phyloP scores from a whole-genome alignment of 495 filamentous ascomycete species.

The Cercophora newfieldiana region DNA sequence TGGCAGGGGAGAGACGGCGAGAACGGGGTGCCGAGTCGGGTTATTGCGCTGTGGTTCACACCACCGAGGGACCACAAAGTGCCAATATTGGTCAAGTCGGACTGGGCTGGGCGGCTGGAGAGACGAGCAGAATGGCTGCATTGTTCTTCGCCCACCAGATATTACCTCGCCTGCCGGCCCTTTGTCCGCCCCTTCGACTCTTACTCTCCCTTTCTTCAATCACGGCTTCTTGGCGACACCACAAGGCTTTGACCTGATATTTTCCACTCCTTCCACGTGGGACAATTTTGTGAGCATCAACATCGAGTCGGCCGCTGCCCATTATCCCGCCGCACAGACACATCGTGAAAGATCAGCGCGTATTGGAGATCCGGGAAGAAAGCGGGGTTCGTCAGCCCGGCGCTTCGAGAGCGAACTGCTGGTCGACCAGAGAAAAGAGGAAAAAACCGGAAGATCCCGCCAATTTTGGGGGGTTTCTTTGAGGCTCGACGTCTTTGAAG shows the following conservation, averaged over 20 bases:
- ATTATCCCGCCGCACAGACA: conserved; percentile 18
- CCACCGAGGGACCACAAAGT: conserved; percentile 14
- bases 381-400: conserved; percentile 15
- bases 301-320: not conserved
- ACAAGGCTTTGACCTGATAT: not conserved
- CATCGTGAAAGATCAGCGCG: conserved; percentile 21
- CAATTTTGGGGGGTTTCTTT: not conserved
- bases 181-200: conserved; percentile 1
- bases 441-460: not conserved
- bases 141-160: conserved; percentile 23
- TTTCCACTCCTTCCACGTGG: not conserved
- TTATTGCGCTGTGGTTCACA: conserved; percentile 15
- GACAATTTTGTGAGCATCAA: not conserved
- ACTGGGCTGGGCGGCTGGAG: conserved; percentile 33
- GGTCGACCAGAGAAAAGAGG: not conserved
- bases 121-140: conserved; percentile 26
- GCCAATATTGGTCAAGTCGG: conserved; percentile 27
- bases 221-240: not conserved
- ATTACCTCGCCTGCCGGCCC: conserved; percentile 30
- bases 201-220: conserved; percentile 14
- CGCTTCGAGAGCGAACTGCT: too few relatives aligned
- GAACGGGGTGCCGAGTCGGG: conserved; percentile 8
- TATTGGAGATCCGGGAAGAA: conserved; percentile 22
- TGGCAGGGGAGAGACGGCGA: conserved; percentile 11
- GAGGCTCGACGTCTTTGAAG: not conserved